These are phyloP conservation scores for Tolypocladium endophyticum DNA, from an alignment of 2,329 filamentous ascomycete species.

Conservation along the genomic window DNA sequence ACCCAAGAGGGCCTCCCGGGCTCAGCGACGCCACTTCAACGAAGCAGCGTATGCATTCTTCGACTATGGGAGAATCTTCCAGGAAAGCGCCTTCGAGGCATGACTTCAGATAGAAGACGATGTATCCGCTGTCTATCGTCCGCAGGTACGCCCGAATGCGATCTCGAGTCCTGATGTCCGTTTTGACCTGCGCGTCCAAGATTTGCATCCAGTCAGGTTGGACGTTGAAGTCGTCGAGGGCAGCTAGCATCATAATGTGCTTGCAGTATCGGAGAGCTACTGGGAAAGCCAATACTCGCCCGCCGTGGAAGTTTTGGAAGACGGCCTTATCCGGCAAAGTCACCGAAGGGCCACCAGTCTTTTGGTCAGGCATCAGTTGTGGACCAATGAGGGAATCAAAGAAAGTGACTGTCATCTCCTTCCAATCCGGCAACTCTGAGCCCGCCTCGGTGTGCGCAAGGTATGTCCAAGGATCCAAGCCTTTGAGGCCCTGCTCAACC, in stretches of 20 bases:
- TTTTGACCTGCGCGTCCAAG: constrained; percentile 61
- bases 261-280: constrained; percentile 60
- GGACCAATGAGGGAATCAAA: constrained; percentile 30
- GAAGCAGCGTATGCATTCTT: constrained; percentile 40
- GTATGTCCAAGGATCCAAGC: constrained; percentile 59
- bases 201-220: constrained; percentile 80
- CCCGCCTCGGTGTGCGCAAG: constrained; percentile 32
- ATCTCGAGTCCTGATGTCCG: constrained; percentile 54
- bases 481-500: constrained; percentile 79
- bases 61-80: constrained; percentile 28
- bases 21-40: constrained; percentile 41
- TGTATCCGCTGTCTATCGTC: constrained; percentile 23
- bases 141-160: constrained; percentile 46
- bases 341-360: not conserved
- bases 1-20: constrained; percentile 38
- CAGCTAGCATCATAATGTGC: constrained; percentile 39
- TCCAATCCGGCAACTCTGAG: constrained; percentile 38
- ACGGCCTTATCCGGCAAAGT: constrained; percentile 6
- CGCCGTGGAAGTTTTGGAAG: constrained; percentile 37
- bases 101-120: constrained; percentile 37
- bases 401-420: constrained; percentile 35
- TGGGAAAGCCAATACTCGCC: constrained; percentile 46
- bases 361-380: not conserved
- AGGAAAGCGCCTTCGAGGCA: constrained; percentile 47
- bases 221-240: constrained; percentile 40